A percentile compares a stretch with the other conserved stretches of the same genome.
Conservation (phyloP, 164 flowering plant genomes). For the Umbellularia californica region DNA sequence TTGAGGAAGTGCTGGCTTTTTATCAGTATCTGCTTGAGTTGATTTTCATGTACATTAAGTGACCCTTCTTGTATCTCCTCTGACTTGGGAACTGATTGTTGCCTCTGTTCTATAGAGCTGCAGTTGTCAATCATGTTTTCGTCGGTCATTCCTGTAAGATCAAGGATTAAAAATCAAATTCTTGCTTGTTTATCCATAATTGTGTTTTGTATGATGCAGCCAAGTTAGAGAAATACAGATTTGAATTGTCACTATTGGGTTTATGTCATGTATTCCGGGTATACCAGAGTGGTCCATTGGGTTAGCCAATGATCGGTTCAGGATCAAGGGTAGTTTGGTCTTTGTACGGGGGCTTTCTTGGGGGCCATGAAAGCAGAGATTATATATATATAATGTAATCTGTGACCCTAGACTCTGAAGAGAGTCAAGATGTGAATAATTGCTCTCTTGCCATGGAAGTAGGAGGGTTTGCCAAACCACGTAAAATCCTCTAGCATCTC, state of each 20-base stretch:
- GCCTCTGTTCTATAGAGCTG: slow-evolving; percentile 11
- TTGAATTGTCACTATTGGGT: neutral
- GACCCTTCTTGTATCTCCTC: slow-evolving; percentile 20
- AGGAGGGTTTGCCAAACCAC: too few relatives aligned
- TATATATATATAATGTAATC: too few relatives aligned
- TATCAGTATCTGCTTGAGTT: slow-evolving; percentile 59
- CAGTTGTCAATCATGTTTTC: slow-evolving; percentile 8
- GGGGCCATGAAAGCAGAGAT: too few relatives aligned
- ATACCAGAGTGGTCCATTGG: too few relatives aligned
- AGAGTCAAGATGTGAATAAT: too few relatives aligned
- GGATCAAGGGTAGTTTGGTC: too few relatives aligned
- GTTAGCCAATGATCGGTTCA: too few relatives aligned
- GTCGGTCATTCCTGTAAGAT: slow-evolving; percentile 28
- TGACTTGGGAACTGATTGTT: slow-evolving; percentile 7
- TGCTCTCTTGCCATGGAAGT: too few relatives aligned
- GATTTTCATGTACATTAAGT: slow-evolving; percentile 50
- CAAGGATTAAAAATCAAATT: neutral
- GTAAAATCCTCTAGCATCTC: too few relatives aligned
- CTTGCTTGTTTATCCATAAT: neutral
- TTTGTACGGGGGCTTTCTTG: too few relatives aligned
- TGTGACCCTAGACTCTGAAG: too few relatives aligned
- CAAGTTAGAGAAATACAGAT: neutral
- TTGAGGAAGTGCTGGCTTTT: slow-evolving; percentile 59
- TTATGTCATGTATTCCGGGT: too few relatives aligned
- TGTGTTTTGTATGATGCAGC: neutral